phyloP scores from a whole-genome alignment of 768 basidiomycete species.

The Termitomyces sp. region DNA sequence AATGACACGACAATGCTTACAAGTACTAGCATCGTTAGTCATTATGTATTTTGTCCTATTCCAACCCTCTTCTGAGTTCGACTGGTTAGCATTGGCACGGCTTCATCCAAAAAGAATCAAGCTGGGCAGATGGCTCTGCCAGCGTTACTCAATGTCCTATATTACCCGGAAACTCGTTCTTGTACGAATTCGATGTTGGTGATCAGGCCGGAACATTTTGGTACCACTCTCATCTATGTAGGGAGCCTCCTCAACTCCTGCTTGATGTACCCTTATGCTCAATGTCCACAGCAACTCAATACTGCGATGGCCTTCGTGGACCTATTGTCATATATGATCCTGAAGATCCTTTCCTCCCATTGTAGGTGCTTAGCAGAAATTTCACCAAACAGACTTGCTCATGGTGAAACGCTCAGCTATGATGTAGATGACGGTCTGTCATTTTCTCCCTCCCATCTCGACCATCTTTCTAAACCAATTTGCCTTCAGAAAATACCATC shows the following conservation, averaged over 20 bases:
- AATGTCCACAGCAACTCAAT: background rate
- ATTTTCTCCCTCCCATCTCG: background rate
- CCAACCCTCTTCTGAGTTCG: background rate
- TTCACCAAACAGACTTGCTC: background rate
- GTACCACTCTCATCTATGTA: constrained; percentile 4
- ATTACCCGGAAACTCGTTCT: background rate
- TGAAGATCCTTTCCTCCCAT: background rate
- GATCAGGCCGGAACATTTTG: constrained; percentile 3
- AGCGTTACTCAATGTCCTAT: constrained; percentile 1
- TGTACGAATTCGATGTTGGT: background rate
- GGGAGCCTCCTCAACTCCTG: background rate
- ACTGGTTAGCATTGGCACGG: background rate
- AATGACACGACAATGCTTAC: background rate
- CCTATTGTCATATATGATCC: constrained; percentile 4
- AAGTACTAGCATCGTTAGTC: background rate
- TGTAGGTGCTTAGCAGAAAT: background rate
- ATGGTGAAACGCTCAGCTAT: background rate
- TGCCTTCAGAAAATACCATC: background rate
- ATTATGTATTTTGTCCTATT: no score
- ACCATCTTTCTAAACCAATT: background rate
- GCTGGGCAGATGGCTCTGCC: background rate
- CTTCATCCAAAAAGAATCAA: background rate
- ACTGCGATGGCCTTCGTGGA: constrained; percentile 5
- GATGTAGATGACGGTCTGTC: background rate
- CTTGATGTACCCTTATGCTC: background rate